These are phyloP conservation scores for Ulvella scutata DNA, from an alignment of 139 green algal species.

Conservation along the genomic window DNA sequence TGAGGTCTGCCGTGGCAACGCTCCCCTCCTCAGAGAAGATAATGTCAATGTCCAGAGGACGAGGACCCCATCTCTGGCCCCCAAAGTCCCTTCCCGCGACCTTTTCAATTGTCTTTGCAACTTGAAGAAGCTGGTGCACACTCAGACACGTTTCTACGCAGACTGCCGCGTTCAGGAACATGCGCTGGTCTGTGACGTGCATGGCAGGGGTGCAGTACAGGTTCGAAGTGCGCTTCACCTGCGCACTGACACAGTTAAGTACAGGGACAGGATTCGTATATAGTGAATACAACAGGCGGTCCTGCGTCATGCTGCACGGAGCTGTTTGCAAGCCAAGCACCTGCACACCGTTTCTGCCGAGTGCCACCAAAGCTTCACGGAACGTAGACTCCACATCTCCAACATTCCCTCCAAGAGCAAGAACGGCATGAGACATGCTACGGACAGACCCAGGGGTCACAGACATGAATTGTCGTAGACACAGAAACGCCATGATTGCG, in stretches of 20 bases:
- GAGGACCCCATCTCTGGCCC: slow-evolving; percentile 52
- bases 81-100: slow-evolving; percentile 13
- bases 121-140: slow-evolving; percentile 28
- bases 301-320: too few relatives aligned
- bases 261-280: background rate
- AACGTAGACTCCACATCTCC: background rate
- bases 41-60: slow-evolving; percentile 92
- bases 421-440: background rate
- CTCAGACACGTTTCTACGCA: slow-evolving; percentile 36
- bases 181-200: slow-evolving; percentile 69
- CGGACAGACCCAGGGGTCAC: too few relatives aligned
- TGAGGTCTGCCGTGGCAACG: slow-evolving; percentile 24
- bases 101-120: slow-evolving; percentile 63
- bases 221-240: slow-evolving; percentile 44
- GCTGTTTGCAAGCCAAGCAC: too few relatives aligned
- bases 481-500: too few relatives aligned
- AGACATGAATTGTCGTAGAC: too few relatives aligned
- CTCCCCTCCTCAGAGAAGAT: slow-evolving; percentile 63
- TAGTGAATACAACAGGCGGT: background rate
- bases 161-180: slow-evolving; percentile 78
- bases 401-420: background rate
- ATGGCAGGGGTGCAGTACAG: slow-evolving; percentile 75
- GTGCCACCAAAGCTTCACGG: background rate
- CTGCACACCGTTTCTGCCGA: background rate
- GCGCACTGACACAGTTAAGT: too few relatives aligned